These are phyloP conservation scores for Eutreptiella sp. DNA, from an alignment of 208 protist species.

Conservation along the genomic window DNA sequence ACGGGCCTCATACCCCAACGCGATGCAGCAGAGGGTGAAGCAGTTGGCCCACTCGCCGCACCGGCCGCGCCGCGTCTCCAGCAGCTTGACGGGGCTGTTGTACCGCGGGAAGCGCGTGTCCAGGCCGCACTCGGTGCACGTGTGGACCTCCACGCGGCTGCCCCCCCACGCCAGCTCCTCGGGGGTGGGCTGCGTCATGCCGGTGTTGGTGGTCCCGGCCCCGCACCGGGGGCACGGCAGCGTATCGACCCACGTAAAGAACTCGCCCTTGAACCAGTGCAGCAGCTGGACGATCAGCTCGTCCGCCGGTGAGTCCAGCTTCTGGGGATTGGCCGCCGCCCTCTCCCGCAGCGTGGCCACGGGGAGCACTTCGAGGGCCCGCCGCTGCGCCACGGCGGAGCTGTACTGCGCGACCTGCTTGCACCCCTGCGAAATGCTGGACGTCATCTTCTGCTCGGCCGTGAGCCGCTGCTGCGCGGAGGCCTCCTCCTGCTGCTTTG, in stretches of 20 bases:
- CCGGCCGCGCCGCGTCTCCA: constrained; percentile 25
- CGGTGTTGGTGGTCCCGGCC: background rate
- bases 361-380: background rate
- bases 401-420: constrained; percentile 1
- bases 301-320: background rate
- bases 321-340: background rate
- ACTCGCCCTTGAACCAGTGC: constrained; percentile 32
- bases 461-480: too few species aligned
- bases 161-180: constrained; percentile 17
- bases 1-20: constrained; percentile 27
- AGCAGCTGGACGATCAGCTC: constrained; percentile 27
- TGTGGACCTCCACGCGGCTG: constrained; percentile 22
- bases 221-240: constrained; percentile 16
- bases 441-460: too few species aligned
- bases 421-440: too few species aligned
- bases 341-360: background rate
- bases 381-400: background rate
- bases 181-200: background rate
- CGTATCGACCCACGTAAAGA: constrained; percentile 29
- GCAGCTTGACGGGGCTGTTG: constrained; percentile 28
- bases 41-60: constrained; percentile 38
- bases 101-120: constrained; percentile 35
- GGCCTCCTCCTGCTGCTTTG: too few species aligned
- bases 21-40: constrained; percentile 10
- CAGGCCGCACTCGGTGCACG: constrained; percentile 10